These are phyloP conservation scores for Pezicula rhizophila DNA, from an alignment of 2,329 filamentous ascomycete species.

Conservation along the genomic window DNA sequence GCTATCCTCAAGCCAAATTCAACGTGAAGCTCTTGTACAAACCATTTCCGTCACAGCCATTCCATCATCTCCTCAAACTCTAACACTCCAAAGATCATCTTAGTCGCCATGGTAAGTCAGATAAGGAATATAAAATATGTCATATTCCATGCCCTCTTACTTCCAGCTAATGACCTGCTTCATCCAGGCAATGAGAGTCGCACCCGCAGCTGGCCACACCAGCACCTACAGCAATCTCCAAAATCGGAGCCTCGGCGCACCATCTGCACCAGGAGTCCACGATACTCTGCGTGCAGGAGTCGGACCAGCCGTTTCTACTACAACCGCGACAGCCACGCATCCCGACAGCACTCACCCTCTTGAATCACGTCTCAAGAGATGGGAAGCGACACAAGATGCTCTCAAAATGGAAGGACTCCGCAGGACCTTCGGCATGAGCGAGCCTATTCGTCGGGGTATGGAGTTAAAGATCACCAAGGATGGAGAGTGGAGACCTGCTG, in stretches of 20 bases:
- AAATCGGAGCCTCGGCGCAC: constrained; percentile 60
- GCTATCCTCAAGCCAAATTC: neutral
- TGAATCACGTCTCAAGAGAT: constrained; percentile 80
- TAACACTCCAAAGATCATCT: constrained; percentile 1
- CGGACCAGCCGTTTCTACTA: constrained; percentile 48
- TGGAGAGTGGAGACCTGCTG: constrained; percentile 73
- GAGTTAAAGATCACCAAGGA: constrained; percentile 82
- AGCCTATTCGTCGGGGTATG: constrained; percentile 90
- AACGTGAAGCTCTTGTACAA: neutral
- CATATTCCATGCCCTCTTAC: neutral
- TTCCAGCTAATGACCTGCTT: neutral
- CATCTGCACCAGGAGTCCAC: constrained; percentile 87
- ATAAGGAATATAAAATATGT: neutral
- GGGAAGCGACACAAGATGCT: constrained; percentile 82
- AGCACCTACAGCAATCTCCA: constrained; percentile 57
- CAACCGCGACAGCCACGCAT: constrained; percentile 30
- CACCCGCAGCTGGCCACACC: constrained; percentile 63
- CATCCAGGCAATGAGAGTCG: constrained; percentile 78
- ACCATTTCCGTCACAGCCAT: constrained; percentile 1
- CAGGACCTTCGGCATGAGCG: constrained; percentile 83
- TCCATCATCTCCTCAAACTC: constrained; percentile 2
- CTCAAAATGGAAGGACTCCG: constrained; percentile 86
- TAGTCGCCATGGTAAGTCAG: constrained; percentile 20
- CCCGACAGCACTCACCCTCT: constrained; percentile 73
- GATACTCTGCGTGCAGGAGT: constrained; percentile 87